phyloP scores from a whole-genome alignment of 164 flowering plant genomes.

The Santalum album region DNA sequence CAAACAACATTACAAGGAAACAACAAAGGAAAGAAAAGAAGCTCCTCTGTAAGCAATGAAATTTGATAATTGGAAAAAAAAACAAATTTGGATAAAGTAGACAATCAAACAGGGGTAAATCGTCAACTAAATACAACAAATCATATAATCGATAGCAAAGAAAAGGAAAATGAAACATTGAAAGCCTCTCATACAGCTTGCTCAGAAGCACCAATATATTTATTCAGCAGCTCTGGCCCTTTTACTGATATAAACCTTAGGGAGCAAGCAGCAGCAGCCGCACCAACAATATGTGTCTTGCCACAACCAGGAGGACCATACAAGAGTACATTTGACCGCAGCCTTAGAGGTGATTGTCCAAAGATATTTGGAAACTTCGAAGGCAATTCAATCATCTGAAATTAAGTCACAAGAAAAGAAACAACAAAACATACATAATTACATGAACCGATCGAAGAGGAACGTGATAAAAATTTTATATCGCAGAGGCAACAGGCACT shows the following conservation, averaged over 20 bases:
- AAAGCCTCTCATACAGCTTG: conserved; percentile 70
- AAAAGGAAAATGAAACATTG: background rate
- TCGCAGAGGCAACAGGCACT: background rate
- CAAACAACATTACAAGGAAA: no score
- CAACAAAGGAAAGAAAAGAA: no score
- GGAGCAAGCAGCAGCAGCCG: conserved; percentile 96
- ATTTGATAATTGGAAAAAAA: no score
- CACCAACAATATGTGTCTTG: conserved; percentile 94
- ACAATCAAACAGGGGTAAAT: background rate
- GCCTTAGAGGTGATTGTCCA: conserved; percentile 69
- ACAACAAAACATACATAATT: no score
- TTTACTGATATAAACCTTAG: conserved; percentile 87
- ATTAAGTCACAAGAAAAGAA: conserved; percentile 1
- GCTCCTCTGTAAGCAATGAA: no score
- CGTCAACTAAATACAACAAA: background rate
- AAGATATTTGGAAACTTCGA: conserved; percentile 79
- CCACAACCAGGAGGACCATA: conserved; percentile 99
- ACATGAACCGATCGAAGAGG: no score
- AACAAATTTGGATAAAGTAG: no score
- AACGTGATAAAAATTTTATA: background rate
- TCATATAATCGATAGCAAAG: background rate
- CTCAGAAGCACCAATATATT: conserved; percentile 98
- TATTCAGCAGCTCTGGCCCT: conserved; percentile 95
- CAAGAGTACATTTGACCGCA: conserved; percentile 85
- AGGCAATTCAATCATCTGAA: conserved; percentile 90